Evolutionary conservation across 176 grass and related monocot species (phyloP).

Genomic region (Cenchrus fungigraminus): DNA sequence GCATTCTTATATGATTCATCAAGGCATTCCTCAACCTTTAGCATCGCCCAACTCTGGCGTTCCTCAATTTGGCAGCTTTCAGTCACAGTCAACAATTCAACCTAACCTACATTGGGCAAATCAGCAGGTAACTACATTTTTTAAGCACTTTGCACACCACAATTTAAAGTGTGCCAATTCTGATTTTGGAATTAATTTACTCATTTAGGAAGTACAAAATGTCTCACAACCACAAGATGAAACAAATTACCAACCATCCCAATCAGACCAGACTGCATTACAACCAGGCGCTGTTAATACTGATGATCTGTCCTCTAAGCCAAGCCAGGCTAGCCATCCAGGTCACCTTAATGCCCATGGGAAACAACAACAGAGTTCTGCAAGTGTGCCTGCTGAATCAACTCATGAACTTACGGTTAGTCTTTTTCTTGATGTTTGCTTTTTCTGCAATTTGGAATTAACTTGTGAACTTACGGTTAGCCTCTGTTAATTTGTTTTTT

Average conservation of each 20-base stretch:
- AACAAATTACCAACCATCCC: conserved; percentile 61
- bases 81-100: conserved; percentile 44
- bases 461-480: not conserved
- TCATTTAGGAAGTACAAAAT: conserved; percentile 61
- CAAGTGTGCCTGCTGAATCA: conserved; percentile 37
- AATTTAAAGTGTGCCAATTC: not conserved
- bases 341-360: conserved; percentile 52
- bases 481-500: conserved; percentile 16
- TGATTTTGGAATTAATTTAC: conserved; percentile 22
- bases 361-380: conserved; percentile 47
- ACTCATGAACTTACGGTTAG: conserved; percentile 68
- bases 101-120: conserved; percentile 50
- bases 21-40: conserved; percentile 63
- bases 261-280: conserved; percentile 57
- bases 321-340: conserved; percentile 52
- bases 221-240: conserved; percentile 52
- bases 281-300: conserved; percentile 44
- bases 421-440: not conserved
- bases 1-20: conserved; percentile 78
- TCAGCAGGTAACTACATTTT: conserved; percentile 51
- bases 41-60: conserved; percentile 58
- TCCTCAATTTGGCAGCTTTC: conserved; percentile 70
- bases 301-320: conserved; percentile 42
- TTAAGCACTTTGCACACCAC: not conserved
- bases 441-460: too few relatives aligned